Evolutionary conservation across 2,329 filamentous ascomycete genomes (phyloP).

Genomic region (Akanthomyces lecanii): DNA sequence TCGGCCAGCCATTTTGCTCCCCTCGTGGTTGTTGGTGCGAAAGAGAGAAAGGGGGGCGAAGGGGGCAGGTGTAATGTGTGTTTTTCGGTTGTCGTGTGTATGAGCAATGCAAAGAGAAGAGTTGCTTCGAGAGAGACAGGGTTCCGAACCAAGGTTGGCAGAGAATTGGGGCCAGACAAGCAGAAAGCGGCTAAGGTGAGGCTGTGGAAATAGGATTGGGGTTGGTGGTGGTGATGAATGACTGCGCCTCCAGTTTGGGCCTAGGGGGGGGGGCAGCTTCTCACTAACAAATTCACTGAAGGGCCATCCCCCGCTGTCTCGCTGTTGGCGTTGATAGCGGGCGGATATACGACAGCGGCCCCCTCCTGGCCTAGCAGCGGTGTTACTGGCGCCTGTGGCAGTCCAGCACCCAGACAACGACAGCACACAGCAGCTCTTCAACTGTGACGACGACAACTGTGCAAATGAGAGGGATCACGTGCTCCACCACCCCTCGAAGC

Average conservation of each 20-base stretch:
- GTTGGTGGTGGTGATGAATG: slow-evolving; percentile 18
- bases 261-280: not conserved
- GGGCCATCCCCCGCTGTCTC: slow-evolving; percentile 4
- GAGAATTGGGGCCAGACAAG: slow-evolving; percentile 11
- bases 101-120: not conserved
- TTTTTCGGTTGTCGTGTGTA: not conserved
- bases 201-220: slow-evolving; percentile 22
- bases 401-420: not conserved
- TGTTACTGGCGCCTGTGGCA: not conserved
- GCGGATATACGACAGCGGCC: slow-evolving; percentile 8
- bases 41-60: not conserved
- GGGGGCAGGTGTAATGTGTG: not conserved
- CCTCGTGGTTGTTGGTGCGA: slow-evolving; percentile 1
- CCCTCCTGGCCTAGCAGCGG: not conserved
- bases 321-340: not conserved
- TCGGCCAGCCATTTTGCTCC: slow-evolving; percentile 51
- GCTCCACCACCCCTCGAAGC: not conserved
- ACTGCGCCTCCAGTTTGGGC: not conserved
- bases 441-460: not conserved
- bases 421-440: not conserved
- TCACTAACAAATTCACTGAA: not conserved
- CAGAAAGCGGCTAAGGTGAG: slow-evolving; percentile 17
- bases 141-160: not conserved
- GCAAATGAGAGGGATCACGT: not conserved
- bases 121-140: not conserved